Evolutionary conservation across 192 early-diverging fungal genomes (phyloP), one percentile per base, ranked within the genome.

Genomic region (Paraglomus occultum): DNA sequence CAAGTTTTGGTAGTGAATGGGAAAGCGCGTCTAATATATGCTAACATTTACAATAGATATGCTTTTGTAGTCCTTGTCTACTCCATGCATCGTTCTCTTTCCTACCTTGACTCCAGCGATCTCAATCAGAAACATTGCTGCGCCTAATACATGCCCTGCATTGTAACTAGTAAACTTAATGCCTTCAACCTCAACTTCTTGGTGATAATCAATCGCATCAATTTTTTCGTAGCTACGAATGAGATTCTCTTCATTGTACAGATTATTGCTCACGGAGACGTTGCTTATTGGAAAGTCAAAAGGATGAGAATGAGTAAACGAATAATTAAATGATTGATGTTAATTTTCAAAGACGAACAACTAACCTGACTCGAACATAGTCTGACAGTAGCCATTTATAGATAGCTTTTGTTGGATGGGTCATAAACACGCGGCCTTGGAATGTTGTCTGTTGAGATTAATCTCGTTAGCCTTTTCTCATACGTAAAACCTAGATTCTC

Each of bases 111-210:
- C 88, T 57, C 95, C 91, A 8, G 91, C 91, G 62, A 94, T 92
- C 71, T 94, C 92, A 47, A 94, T 89, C 73, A 93, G 81, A 71
- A 95, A 99, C 97, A 99, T 98, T 40, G 94, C 95, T 0, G 97
- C 97, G 3, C 97, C 97, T 40, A 99, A 84, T 39, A 99, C 97
- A 70, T 99, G 97, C 15, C 97, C 97, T 11, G 97, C 97, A 75
- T 99, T 96, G 77, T 91, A 99, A 6, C 90, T 87, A 0, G 96
- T 95, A 67, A 99, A 99, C 64, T 91, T 89, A 67, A 97, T 87
- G 65, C 96, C 96, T 43, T 93, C 94, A 22, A 99, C 90, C 48
- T 99, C 95, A 47, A 96, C 82, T 71, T 95, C 89, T 73, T 99
- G 95, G 79, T 96, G 96, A 57, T 95, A 94, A 78, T 99, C 95